Evolutionary conservation across 768 basidiomycete genomes (phyloP).

Genomic region (Rhizopogon roseolus): DNA sequence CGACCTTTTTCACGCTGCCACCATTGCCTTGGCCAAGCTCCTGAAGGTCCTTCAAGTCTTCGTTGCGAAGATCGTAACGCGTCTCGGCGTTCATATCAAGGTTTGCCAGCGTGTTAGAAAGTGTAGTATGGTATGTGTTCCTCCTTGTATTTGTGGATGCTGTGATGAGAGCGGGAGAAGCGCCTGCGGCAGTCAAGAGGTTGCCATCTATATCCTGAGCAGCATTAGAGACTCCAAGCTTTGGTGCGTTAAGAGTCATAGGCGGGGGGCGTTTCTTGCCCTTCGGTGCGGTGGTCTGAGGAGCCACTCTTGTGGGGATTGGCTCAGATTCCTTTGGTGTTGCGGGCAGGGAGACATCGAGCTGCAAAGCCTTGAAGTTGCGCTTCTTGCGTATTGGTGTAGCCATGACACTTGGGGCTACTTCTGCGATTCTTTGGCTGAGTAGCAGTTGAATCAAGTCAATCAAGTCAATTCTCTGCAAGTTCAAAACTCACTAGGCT

Average conservation of each 20-base stretch:
- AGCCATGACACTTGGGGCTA: slow-evolving; percentile 26
- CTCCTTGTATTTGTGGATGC: slow-evolving; percentile 50
- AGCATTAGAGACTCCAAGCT: slow-evolving; percentile 39
- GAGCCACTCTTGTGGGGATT: slow-evolving; percentile 45
- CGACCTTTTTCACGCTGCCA: slow-evolving; percentile 94
- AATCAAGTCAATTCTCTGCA: too few relatives aligned
- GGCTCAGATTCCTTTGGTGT: slow-evolving; percentile 36
- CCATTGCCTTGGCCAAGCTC: slow-evolving; percentile 97
- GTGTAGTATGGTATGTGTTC: slow-evolving; percentile 72
- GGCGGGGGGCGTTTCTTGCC: slow-evolving; percentile 76
- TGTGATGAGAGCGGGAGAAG: slow-evolving; percentile 48
- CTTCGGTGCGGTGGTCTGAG: slow-evolving; percentile 31
- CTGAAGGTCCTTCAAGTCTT: slow-evolving; percentile 85
- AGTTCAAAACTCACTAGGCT: too few relatives aligned
- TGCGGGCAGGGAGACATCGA: slow-evolving; percentile 49
- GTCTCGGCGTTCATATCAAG: slow-evolving; percentile 83
- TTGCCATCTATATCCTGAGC: slow-evolving; percentile 32
- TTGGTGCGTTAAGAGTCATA: slow-evolving; percentile 76
- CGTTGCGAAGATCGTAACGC: slow-evolving; percentile 79
- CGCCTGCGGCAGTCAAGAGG: slow-evolving; percentile 42
- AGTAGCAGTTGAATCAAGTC: too few relatives aligned
- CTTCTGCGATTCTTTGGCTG: not conserved
- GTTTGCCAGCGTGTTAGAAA: slow-evolving; percentile 81
- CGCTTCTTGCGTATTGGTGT: slow-evolving; percentile 84
- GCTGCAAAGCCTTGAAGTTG: slow-evolving; percentile 84